Percentiles rank a stretch among this genome's conserved stretches.
phyloP scores from a whole-genome alignment of 805 yeast species.

The Metschnikowia shivogae region DNA sequence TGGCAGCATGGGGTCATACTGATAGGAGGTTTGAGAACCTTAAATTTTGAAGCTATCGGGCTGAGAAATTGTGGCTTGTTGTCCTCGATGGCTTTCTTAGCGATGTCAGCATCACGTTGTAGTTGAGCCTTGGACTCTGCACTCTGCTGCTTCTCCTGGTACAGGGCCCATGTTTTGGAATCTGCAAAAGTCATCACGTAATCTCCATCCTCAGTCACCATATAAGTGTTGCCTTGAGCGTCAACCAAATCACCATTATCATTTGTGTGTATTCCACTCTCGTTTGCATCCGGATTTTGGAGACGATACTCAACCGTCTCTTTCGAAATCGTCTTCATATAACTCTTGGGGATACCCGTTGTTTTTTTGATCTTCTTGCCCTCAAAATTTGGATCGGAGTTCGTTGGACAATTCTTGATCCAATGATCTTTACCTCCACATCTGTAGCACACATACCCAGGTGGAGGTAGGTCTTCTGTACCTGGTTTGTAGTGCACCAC shows the following conservation, averaged over 20 bases:
- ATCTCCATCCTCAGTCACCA: conserved; percentile 93
- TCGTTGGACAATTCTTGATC: conserved; percentile 94
- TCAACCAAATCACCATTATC: conserved; percentile 44
- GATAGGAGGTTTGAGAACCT: conserved; percentile 60
- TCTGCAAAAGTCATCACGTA: conserved; percentile 97
- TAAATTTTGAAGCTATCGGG: conserved; percentile 46
- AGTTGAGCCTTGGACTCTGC: conserved; percentile 46
- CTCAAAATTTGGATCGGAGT: conserved; percentile 88
- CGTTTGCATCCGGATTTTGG: conserved; percentile 24
- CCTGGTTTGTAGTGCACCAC: conserved; percentile 58
- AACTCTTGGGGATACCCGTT: conserved; percentile 95
- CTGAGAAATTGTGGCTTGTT: conserved; percentile 49
- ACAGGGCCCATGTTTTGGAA: conserved; percentile 81
- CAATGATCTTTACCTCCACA: conserved; percentile 94
- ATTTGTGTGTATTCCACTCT: conserved; percentile 30
- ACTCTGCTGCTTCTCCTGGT: conserved; percentile 63
- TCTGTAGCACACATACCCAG: conserved; percentile 92
- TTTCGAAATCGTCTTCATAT: conserved; percentile 79
- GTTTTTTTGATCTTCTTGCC: conserved; percentile 87
- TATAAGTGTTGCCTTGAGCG: conserved; percentile 52
- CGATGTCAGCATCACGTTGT: conserved; percentile 44
- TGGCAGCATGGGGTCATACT: conserved; percentile 82
- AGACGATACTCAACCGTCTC: conserved; percentile 59
- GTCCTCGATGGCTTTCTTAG: conserved; percentile 30
- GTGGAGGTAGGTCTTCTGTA: conserved; percentile 80